Base-by-base conservation (phyloP, 176 grass and related monocot species). In the Bonia amplexicaulis region DNA sequence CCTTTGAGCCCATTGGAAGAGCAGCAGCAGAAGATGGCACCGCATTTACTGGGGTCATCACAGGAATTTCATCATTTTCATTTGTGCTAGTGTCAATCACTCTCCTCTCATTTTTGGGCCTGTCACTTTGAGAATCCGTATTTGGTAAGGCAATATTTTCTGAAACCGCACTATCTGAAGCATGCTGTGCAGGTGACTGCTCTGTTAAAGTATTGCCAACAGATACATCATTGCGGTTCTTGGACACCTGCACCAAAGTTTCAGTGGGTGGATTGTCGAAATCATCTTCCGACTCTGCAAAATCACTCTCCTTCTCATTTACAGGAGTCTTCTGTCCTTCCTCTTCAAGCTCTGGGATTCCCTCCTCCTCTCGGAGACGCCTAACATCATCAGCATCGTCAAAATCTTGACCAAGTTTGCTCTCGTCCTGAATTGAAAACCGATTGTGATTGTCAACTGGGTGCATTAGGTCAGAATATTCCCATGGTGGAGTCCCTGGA, bases 381-480 rank as follows among this genome's bases (percentile, higher is more conserved):
- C 41, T 59, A 53, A 89, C 78, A 48, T 91, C 81, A 70, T 91
- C 77, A 69, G n/a, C 62, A 73, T 66, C 80, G 51, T 87, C 85
- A 14, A 93, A 76, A 41, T 26, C 48, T 39, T 85, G 80, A 20
- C 62, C 81, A 53, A 12, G 25, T 57, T n/a, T 57, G 15, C 58
- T 57, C 31, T 58, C 57, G 16, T 89, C 70, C 13, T 88, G 52
- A 76, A 82, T 25, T 39, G 80, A 73, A 46, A 85, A 77, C 12
- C 35, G 80, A 42, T 92, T 84, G 15, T 82, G 80, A 42, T 89
- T 84, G 11, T 82, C 91, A 5, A 81, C 69, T 47, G 85, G 71
- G 69, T 82, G 85, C 59, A 88, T 90, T n/a, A 87, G 39, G 10
- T 78, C 81, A 69, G 85, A 90, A 86, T 90, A 87, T 49, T 93